Evolutionary conservation across 768 basidiomycete genomes (phyloP), one percentile per base, ranked within the genome.

Genomic region (Leccinum incarnatum): DNA sequence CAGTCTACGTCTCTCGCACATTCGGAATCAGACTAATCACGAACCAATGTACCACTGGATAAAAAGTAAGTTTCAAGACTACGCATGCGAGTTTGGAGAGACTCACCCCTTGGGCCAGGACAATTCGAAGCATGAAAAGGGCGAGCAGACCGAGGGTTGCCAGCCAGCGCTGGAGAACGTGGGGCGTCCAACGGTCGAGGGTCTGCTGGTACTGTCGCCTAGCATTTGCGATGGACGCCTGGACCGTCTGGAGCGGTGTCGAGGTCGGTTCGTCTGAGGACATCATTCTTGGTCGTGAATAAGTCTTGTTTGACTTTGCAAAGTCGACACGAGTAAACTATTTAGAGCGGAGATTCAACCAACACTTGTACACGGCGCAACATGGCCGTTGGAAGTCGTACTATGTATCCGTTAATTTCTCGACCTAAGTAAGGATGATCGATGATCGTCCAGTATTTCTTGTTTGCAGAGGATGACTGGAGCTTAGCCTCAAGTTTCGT

Each of bases 141-240:
- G 77, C 68, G 57, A 95, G 75, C 14, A 97, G 68, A 5, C 81
- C 90, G 4, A 79, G 79, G 3, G 93, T 92, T 37, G 80, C 84
- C 25, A 92, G 66, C 97, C 97, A 99, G 59, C 97, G 84, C 67
- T 95, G 83, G n/a, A 93, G 74, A 30, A 88, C 83, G 69, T 93
- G 86, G 0, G 97, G 97, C 3, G 96, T 97, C 78, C 89, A 87
- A 25, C 91, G 84, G 80, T 99, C 97, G n/a, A 98, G 82, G 25
- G 84, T 73, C 69, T 89, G 86, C 73, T 96, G 94, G 72, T 95
- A 95, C 69, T 87, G 85, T 29, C 93, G 83, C 66, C 83, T 82
- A n/a, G 81, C 54, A 66, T 83, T 85, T 5, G 64, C 51, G n/a
- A 73, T 10, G 7, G 58, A 62, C 12, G 62, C 57, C 45, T 74